A percentile compares a stretch with the other conserved stretches of the same genome.
Evolutionary conservation across 495 filamentous ascomycete species (phyloP).

Genomic region (Talaromyces nanjingensis): DNA sequence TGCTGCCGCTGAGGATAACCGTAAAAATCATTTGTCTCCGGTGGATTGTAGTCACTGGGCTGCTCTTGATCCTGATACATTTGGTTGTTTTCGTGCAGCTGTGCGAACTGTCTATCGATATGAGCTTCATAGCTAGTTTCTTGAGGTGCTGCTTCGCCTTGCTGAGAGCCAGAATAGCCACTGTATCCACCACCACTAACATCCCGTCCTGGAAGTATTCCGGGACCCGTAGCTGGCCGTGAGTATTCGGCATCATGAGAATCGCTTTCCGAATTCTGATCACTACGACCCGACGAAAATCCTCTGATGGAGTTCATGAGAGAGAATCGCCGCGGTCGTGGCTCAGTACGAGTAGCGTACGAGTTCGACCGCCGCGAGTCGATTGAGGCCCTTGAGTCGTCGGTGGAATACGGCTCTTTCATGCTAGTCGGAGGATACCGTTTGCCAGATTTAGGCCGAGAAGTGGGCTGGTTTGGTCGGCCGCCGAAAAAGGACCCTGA

Average conservation of each 20-base stretch:
- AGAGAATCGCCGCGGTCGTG: constrained; percentile 68
- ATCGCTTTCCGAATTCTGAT: constrained; percentile 34
- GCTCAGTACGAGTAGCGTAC: constrained; percentile 71
- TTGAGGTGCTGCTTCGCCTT: constrained; percentile 19
- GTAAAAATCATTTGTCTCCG: constrained; percentile 12
- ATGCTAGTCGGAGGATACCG: constrained; percentile 74
- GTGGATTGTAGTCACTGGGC: constrained; percentile 22
- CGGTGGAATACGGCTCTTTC: constrained; percentile 50
- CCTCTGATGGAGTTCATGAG: constrained; percentile 68
- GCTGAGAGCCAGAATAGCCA: constrained; percentile 24
- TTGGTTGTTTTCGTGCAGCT: constrained; percentile 29
- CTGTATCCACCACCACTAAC: constrained; percentile 36
- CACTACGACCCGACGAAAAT: constrained; percentile 36
- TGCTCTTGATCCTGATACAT: constrained; percentile 24
- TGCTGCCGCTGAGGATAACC: constrained; percentile 20
- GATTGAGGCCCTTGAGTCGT: constrained; percentile 63
- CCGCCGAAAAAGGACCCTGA: constrained; percentile 67
- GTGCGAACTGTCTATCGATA: constrained; percentile 41
- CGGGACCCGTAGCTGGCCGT: constrained; percentile 28
- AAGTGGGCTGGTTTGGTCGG: constrained; percentile 33
- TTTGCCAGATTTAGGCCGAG: constrained; percentile 33
- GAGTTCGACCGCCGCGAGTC: constrained; percentile 77
- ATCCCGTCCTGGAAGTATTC: constrained; percentile 17
- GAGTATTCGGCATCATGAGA: constrained; percentile 15
- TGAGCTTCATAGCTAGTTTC: constrained; percentile 35